phyloP scores from a whole-genome alignment of 495 filamentous ascomycete genomes.

The Astrothelium macrocarpum region DNA sequence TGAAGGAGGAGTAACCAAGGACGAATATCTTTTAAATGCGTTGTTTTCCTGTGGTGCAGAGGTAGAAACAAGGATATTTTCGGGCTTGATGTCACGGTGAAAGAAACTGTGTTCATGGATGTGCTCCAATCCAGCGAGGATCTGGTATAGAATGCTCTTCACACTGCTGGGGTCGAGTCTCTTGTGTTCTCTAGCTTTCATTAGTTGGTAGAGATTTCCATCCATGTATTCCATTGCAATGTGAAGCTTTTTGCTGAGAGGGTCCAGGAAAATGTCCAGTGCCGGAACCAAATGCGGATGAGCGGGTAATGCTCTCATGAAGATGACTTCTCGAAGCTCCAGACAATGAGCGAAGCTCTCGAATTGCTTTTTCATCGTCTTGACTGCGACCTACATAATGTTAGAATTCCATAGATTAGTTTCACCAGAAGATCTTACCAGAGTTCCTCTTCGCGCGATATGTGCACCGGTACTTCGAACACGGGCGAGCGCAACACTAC shows the following conservation, averaged over 20 bases:
- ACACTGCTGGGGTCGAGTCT: slow-evolving; percentile 80
- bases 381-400: slow-evolving; percentile 75
- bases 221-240: slow-evolving; percentile 99
- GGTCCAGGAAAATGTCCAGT: slow-evolving; percentile 97
- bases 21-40: slow-evolving; percentile 83
- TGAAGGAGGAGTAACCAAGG: slow-evolving; percentile 85
- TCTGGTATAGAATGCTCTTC: slow-evolving; percentile 96
- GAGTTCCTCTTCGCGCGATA: slow-evolving; percentile 79
- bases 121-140: slow-evolving; percentile 89
- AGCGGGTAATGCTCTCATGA: slow-evolving; percentile 74
- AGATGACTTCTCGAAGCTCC: slow-evolving; percentile 93
- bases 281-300: slow-evolving; percentile 93
- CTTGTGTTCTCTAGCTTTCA: slow-evolving; percentile 97
- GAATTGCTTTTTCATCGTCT: slow-evolving; percentile 99
- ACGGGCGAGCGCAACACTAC: slow-evolving; percentile 85
- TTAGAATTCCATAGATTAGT: slow-evolving; percentile 11
- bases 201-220: slow-evolving; percentile 95
- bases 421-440: slow-evolving; percentile 51
- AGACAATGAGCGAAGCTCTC: slow-evolving; percentile 82
- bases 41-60: slow-evolving; percentile 69
- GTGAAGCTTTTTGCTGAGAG: slow-evolving; percentile 87
- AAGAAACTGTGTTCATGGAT: slow-evolving; percentile 97
- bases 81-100: slow-evolving; percentile 98
- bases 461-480: slow-evolving; percentile 81
- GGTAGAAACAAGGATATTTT: slow-evolving; percentile 96